Base-by-base conservation (phyloP, 1,284 basidiomycete genomes). In the Ceratobasidium sp. region DNA sequence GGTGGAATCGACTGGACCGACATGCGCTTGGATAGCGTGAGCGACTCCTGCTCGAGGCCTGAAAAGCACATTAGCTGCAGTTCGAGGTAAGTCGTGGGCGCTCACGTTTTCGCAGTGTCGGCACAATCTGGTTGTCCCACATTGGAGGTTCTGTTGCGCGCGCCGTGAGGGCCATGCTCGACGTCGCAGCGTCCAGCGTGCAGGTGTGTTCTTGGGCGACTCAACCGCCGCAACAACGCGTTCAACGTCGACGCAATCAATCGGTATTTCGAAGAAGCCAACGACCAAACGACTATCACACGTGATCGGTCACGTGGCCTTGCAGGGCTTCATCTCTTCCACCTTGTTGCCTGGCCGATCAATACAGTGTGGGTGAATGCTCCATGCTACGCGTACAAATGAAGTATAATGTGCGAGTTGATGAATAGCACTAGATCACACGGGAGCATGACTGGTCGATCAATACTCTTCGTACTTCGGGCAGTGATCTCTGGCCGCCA, bases 31-130 rank as follows among this genome's bases (percentile, higher is more conserved):
- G 69, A 43, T 26, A 76, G 72, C 43, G 63, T 49, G 18, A 63
- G 73, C 30, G 75, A 75, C 63, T 76, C 75, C 21, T 69, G 26
- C 54, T 74, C 75, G 18, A 76, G 64, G 32, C 75, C 75, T 76
- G 59, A 16, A 35, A 63, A 63, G 6, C 55, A 59, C 21, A 28
- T 49, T 32, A 54, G 67, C 26, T 26, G 47, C 54, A 46, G 32
- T 70, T 18, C 28, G 49, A 54, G 30, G 41, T n/a, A 41, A 28
- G 38, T 30, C 49, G 41, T 23, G 41, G 2, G 59, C 13, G 58
- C 75, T 59, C 41, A 76, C 75, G 73, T 67, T 75, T 76, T 54
- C 75, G 70, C 13, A 76, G 72, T 23, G 75, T 57, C 18, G 75
- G 75, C 21, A 76, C 75, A 32, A 76, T 75, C 54, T 57, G 26